A percentile compares a stretch with the other conserved stretches of the same genome.
phyloP scores from a whole-genome alignment of 2,329 filamentous ascomycete species.

The Scedosporium boydii region DNA sequence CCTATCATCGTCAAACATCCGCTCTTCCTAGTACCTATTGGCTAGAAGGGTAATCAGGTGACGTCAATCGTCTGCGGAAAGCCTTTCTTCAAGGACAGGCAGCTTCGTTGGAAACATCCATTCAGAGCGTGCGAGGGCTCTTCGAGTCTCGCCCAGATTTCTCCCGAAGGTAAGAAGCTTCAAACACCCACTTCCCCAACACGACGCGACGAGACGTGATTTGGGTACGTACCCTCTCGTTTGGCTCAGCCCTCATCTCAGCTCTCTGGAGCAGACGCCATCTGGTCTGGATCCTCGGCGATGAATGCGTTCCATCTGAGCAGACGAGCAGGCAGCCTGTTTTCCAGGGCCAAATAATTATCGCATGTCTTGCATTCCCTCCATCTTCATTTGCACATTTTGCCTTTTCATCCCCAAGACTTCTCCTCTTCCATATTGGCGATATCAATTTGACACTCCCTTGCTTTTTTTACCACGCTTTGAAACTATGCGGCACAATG shows the following conservation, averaged over 20 bases:
- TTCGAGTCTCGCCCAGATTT: not conserved
- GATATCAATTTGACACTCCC: not conserved
- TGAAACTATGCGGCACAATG: not conserved
- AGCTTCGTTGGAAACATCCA: not conserved
- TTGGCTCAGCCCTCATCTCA: not conserved
- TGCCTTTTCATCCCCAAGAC: not conserved
- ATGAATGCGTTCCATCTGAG: not conserved
- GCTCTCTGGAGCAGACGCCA: not conserved
- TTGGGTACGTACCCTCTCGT: constrained; percentile 3
- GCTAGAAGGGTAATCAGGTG: not conserved
- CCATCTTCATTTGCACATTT: not conserved
- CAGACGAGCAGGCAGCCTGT: not conserved
- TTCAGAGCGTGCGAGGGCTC: not conserved
- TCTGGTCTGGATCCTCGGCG: not conserved
- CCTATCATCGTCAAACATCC: constrained; percentile 1
- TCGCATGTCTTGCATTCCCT: constrained; percentile 2
- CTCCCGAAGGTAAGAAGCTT: not conserved
- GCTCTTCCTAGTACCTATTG: not conserved
- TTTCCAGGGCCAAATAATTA: not conserved
- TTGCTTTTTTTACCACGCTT: not conserved
- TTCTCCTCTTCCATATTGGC: not conserved
- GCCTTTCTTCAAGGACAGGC: not conserved
- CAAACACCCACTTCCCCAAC: not conserved
- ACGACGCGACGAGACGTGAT: constrained; percentile 6
- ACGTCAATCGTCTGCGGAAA: constrained; percentile 7